These are phyloP conservation scores for Pistacia atlantica DNA, from an alignment of 345 rosid species.

Conservation along the genomic window DNA sequence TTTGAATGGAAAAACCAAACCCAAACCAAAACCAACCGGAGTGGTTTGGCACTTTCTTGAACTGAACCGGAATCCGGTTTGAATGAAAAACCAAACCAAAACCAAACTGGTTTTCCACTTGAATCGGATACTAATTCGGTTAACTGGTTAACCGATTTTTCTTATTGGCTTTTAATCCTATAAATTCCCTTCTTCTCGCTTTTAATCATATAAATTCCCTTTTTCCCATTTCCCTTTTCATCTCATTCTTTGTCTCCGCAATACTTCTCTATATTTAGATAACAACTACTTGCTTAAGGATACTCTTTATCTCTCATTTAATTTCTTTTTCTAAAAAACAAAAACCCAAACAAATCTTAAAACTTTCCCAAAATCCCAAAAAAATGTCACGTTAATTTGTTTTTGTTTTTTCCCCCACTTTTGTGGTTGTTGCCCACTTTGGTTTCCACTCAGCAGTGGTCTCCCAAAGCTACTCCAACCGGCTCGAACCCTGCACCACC, in stretches of 20 bases:
- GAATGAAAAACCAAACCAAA: no score
- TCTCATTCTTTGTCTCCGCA: slow-evolving; percentile 8
- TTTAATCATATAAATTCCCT: background rate
- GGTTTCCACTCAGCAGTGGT: slow-evolving; percentile 34
- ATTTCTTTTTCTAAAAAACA: background rate
- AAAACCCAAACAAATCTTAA: no score
- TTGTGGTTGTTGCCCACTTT: slow-evolving; percentile 27
- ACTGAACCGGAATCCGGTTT: no score
- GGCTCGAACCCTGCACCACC: background rate
- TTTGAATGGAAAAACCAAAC: no score
- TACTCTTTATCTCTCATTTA: background rate
- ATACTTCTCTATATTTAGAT: slow-evolving; percentile 21
- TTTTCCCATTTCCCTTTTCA: background rate
- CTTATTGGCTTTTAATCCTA: no score
- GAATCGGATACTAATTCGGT: no score
- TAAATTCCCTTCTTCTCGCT: background rate
- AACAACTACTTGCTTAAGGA: slow-evolving; percentile 7
- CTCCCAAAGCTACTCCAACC: background rate
- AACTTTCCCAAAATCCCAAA: background rate
- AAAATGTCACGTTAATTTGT: slow-evolving; percentile 8
- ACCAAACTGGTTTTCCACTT: no score
- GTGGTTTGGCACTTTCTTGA: no score
- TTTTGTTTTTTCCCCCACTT: background rate
- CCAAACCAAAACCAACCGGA: no score
- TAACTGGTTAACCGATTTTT: no score